phyloP scores from a whole-genome alignment of 768 basidiomycete genomes.

The Tricholoma hemisulphureum region DNA sequence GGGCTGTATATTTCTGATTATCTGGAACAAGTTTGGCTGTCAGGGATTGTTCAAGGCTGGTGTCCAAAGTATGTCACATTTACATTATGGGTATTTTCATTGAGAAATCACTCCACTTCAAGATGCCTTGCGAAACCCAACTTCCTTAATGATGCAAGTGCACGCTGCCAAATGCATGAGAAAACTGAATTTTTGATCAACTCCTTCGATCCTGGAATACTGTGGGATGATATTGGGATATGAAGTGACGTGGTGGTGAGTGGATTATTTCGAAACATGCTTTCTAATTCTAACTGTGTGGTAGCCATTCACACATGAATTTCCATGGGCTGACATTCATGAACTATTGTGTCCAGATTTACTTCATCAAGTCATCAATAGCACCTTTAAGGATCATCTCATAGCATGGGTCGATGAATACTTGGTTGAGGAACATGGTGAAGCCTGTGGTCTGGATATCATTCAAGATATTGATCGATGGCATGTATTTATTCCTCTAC shows the following conservation, averaged over 20 bases:
- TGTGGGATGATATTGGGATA: slow-evolving; percentile 29
- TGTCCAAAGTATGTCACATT: slow-evolving; percentile 22
- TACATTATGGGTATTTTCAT: background rate
- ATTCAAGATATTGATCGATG: slow-evolving; percentile 28
- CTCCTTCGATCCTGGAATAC: slow-evolving; percentile 10
- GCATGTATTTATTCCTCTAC: slow-evolving; percentile 14
- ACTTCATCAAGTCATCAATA: slow-evolving; percentile 34
- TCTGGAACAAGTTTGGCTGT: slow-evolving; percentile 23
- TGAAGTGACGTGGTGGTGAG: slow-evolving; percentile 17
- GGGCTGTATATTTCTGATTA: slow-evolving; percentile 32
- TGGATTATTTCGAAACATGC: background rate
- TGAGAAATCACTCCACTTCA: background rate
- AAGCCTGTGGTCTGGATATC: slow-evolving; percentile 16
- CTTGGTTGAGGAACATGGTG: slow-evolving; percentile 13
- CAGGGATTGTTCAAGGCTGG: slow-evolving; percentile 25
- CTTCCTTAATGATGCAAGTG: slow-evolving; percentile 19
- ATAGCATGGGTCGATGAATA: slow-evolving; percentile 29
- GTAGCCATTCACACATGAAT: slow-evolving; percentile 29
- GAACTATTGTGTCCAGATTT: slow-evolving; percentile 28
- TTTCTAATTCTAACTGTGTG: background rate
- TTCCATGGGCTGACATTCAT: slow-evolving; percentile 31
- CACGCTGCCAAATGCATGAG: slow-evolving; percentile 5
- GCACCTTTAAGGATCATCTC: slow-evolving; percentile 32
- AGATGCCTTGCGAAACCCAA: slow-evolving; percentile 8
- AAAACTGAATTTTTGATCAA: slow-evolving; percentile 21